Conservation (phyloP, 129 eudicot genomes). For the Mikania micrantha region DNA sequence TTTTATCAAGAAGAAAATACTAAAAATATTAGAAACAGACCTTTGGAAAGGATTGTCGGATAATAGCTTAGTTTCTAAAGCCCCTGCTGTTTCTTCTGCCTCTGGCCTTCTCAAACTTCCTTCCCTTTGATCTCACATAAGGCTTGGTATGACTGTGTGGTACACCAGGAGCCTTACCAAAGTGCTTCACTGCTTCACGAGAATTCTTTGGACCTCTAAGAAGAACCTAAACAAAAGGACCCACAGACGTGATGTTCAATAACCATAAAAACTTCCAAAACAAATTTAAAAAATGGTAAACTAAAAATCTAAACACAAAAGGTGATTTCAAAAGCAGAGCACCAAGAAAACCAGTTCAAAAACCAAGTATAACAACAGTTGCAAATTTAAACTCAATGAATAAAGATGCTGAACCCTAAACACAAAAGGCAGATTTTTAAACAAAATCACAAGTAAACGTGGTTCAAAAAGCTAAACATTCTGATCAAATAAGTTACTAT, state of each 20-base stretch:
- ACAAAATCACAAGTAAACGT: too few species aligned
- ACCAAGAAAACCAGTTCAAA: too few species aligned
- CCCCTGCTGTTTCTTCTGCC: conserved; percentile 62
- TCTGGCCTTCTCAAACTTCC: conserved; percentile 57
- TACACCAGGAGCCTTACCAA: conserved; percentile 61
- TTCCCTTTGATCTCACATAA: conserved; percentile 46
- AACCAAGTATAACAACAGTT: too few species aligned
- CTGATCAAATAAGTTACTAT: too few species aligned
- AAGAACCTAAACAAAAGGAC: conserved; percentile 33
- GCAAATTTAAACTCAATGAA: too few species aligned
- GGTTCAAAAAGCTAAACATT: too few species aligned
- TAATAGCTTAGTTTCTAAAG: conserved; percentile 18
- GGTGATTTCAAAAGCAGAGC: too few species aligned
- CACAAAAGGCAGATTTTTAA: too few species aligned
- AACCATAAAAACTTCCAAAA: not conserved
- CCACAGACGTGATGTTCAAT: not conserved
- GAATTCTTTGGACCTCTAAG: conserved; percentile 55
- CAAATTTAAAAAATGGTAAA: not conserved
- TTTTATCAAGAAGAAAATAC: not conserved
- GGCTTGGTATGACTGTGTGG: conserved; percentile 63
- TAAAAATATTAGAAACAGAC: not conserved
- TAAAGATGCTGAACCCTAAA: too few species aligned
- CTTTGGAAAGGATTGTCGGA: not conserved
- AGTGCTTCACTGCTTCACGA: conserved; percentile 50
- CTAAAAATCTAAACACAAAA: not conserved